Evolutionary conservation across 768 basidiomycete genomes (phyloP).

Genomic region (Termitomyces sp.): DNA sequence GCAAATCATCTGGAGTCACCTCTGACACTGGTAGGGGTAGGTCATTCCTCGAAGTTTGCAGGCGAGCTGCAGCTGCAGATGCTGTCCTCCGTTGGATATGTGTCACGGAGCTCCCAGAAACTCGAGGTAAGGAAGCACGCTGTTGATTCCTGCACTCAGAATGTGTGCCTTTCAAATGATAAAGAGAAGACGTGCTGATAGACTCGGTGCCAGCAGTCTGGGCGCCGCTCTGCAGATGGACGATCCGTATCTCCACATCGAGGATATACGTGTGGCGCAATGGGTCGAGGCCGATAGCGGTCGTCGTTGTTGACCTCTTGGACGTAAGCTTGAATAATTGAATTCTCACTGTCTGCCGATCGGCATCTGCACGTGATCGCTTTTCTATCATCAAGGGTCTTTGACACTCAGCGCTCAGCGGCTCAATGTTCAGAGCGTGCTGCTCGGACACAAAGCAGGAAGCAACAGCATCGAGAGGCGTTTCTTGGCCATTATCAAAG

Average conservation of each 20-base stretch:
- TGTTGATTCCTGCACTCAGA: neutral
- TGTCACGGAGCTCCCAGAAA: conserved; percentile 1
- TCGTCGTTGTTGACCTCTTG: neutral
- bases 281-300: neutral
- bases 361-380: neutral
- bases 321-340: neutral
- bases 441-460: neutral
- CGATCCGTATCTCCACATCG: conserved; percentile 1
- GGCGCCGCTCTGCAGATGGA: neutral
- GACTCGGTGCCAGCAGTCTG: neutral
- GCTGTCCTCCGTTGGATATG: conserved; percentile 17
- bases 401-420: too few species aligned
- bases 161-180: neutral
- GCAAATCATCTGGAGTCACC: conserved; percentile 39
- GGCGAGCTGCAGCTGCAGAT: conserved; percentile 21
- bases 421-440: neutral
- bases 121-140: neutral
- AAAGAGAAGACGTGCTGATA: neutral
- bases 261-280: neutral
- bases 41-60: conserved; percentile 14
- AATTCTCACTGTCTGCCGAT: neutral
- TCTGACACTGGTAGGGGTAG: conserved; percentile 20
- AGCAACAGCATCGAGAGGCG: neutral
- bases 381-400: too few species aligned
- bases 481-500: too few species aligned